Conservation (phyloP, 164 flowering plant genomes). For the grape (Vitis vinifera) region ASM3070453v1 NC_081816.1:4813501-4814000, state of each 20-base stretch:
- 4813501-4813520: too few species aligned
- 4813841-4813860: conserved; percentile 41
- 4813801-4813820: conserved; percentile 45
- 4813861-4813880: conserved; percentile 84
- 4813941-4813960: conserved; percentile 68
- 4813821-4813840: conserved; percentile 33
- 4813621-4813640: too few species aligned
- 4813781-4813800: not conserved
- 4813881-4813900: conserved; percentile 88
- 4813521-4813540: too few species aligned
- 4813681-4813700: too few species aligned
- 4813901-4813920: conserved; percentile 37
- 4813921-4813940: conserved; percentile 49
- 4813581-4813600: too few species aligned
- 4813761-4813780: not conserved
- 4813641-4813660: too few species aligned
- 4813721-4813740: not conserved
- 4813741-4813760: not conserved
- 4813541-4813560: too few species aligned
- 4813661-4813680: too few species aligned
- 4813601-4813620: too few species aligned
- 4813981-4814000: conserved; percentile 83
- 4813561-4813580: too few species aligned
- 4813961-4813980: conserved; percentile 81
- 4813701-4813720: too few species aligned